Conservation (phyloP, 768 basidiomycete species). For the Podaxis carcinomalis region DNA sequence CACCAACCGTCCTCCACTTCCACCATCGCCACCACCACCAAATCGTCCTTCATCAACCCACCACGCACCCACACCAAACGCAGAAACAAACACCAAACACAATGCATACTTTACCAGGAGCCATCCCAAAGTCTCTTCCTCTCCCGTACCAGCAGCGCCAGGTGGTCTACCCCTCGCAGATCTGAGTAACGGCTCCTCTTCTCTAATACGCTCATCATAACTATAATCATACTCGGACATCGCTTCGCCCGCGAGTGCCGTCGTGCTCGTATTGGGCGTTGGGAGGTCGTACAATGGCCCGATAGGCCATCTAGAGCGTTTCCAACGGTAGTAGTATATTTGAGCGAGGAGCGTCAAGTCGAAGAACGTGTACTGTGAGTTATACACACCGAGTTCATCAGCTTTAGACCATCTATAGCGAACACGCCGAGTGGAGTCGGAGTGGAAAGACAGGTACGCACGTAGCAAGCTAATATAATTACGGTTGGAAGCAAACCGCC, state of each 20-base stretch:
- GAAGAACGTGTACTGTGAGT: slow-evolving; percentile 74
- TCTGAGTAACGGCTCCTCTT: slow-evolving; percentile 4
- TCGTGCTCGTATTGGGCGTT: slow-evolving; percentile 31
- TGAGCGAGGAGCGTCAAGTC: slow-evolving; percentile 77
- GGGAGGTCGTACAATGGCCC: neutral
- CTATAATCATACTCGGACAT: neutral
- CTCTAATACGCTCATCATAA: neutral
- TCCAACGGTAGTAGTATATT: slow-evolving; percentile 88
- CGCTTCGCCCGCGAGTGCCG: slow-evolving; percentile 13
- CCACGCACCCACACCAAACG: slow-evolving; percentile 64
- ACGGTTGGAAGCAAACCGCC: slow-evolving; percentile 84
- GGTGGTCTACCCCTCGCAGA: neutral
- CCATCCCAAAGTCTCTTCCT: slow-evolving; percentile 8
- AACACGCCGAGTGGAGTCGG: neutral
- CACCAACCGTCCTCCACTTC: neutral
- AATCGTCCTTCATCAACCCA: slow-evolving; percentile 48
- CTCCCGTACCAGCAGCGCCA: neutral
- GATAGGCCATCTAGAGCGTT: slow-evolving; percentile 21
- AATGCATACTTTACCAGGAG: slow-evolving; percentile 34
- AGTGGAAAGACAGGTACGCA: slow-evolving; percentile 38
- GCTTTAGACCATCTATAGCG: neutral
- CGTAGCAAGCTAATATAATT: slow-evolving; percentile 80
- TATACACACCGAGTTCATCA: neutral
- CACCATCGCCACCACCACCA: neutral
- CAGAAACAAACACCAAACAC: slow-evolving; percentile 57